These are phyloP conservation scores for Colletotrichum agaves DNA, from an alignment of 2,329 filamentous ascomycete genomes.

Conservation along the genomic window DNA sequence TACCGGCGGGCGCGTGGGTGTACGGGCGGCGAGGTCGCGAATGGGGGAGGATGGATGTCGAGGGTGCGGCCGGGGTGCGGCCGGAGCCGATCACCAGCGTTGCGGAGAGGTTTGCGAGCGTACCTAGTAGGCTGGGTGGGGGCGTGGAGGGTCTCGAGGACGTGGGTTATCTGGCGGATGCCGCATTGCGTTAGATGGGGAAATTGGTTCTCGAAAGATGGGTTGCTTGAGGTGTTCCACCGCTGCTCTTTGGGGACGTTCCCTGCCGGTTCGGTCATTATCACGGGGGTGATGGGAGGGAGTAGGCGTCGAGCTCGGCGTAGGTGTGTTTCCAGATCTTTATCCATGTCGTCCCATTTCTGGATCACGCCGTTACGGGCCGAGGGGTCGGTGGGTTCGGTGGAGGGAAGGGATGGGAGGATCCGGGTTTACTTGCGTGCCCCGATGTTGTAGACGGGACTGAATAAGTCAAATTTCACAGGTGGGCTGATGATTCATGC, in stretches of 20 bases:
- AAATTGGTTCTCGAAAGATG: no score
- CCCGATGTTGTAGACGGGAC: not conserved
- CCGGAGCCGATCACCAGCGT: slow-evolving; percentile 20
- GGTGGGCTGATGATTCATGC: accelerated
- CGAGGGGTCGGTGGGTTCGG: not conserved
- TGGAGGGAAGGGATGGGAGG: not conserved
- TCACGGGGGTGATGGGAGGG: not conserved
- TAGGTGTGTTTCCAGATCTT: not conserved
- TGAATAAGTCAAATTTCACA: not conserved
- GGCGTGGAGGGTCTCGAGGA: slow-evolving; percentile 11
- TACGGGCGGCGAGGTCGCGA: not conserved
- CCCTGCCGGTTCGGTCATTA: slow-evolving; percentile 19
- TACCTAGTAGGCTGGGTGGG: slow-evolving; percentile 13
- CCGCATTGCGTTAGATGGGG: not conserved
- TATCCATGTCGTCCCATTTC: slow-evolving; percentile 9
- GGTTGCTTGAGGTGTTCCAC: not conserved
- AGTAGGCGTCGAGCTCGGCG: not conserved
- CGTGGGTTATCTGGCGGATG: not conserved
- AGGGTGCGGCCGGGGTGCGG: no score
- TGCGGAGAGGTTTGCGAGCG: slow-evolving; percentile 21
- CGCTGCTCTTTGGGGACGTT: not conserved
- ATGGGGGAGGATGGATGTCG: slow-evolving; percentile 2
- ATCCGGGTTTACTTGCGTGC: not conserved
- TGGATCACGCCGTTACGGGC: not conserved
- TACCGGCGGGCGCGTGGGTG: not conserved